phyloP scores from a whole-genome alignment of 352 stramenopile species.

The Pythium myriotylum region DNA sequence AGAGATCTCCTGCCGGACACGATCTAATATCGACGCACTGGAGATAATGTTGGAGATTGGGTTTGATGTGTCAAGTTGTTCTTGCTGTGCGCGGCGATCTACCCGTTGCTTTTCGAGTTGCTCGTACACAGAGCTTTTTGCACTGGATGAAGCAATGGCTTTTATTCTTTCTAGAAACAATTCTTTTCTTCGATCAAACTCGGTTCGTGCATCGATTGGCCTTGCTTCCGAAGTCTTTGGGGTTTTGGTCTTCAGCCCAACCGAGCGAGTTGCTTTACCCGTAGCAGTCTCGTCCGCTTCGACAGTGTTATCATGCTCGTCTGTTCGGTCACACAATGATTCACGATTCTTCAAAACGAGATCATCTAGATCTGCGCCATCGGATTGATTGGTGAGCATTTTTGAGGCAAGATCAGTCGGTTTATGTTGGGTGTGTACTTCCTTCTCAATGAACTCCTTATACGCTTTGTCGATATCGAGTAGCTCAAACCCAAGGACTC shows the following conservation, averaged over 20 bases:
- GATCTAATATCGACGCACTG: constrained; percentile 8
- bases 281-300: background rate
- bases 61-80: background rate
- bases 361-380: too few relatives aligned
- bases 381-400: constrained; percentile 9
- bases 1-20: constrained; percentile 22
- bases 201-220: constrained; percentile 20
- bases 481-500: constrained; percentile 68
- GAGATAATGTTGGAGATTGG: constrained; percentile 24
- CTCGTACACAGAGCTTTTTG: constrained; percentile 76
- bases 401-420: constrained; percentile 42
- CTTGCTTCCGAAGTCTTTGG: background rate
- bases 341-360: too few relatives aligned
- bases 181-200: constrained; percentile 76
- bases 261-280: background rate
- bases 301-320: background rate
- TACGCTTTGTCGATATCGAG: constrained; percentile 64
- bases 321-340: background rate
- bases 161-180: constrained; percentile 80
- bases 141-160: constrained; percentile 59
- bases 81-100: constrained; percentile 17
- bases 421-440: constrained; percentile 2
- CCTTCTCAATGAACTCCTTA: constrained; percentile 38
- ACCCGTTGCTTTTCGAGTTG: constrained; percentile 56
- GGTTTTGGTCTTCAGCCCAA: too few relatives aligned